Percentiles rank a stretch among this genome's conserved stretches.
Evolutionary conservation across 2,329 filamentous ascomycete species (phyloP).

Genomic region (Polytolypa hystricis): DNA sequence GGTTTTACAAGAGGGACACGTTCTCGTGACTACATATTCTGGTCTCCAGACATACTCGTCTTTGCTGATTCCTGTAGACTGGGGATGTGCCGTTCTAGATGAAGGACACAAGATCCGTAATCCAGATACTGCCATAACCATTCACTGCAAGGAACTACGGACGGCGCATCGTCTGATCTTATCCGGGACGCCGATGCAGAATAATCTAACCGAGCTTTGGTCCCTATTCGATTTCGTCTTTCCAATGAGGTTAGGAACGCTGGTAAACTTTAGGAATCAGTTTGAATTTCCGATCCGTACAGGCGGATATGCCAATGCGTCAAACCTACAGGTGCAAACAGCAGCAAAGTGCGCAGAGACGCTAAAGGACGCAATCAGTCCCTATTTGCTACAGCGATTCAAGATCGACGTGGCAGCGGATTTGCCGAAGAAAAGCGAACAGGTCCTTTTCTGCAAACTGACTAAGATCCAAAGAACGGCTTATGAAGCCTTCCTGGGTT

Average conservation of each 20-base stretch:
- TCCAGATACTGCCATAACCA: conserved; percentile 86
- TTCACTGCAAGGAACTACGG: conserved; percentile 85
- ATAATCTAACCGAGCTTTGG: conserved; percentile 91
- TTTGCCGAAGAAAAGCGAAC: conserved; percentile 88
- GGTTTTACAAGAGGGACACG: conserved; percentile 74
- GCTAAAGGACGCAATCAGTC: conserved; percentile 83
- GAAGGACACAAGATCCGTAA: conserved; percentile 98
- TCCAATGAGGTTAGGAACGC: conserved; percentile 84
- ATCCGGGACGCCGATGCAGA: conserved; percentile 95
- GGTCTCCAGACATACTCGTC: conserved; percentile 88
- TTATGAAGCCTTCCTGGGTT: conserved; percentile 71
- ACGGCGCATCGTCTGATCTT: conserved; percentile 86
- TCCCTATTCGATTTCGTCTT: conserved; percentile 97
- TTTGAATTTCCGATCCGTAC: conserved; percentile 91
- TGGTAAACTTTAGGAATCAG: conserved; percentile 79
- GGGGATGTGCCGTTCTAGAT: conserved; percentile 89
- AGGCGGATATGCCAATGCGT: conserved; percentile 90
- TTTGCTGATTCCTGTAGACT: conserved; percentile 68
- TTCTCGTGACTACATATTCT: conserved; percentile 90
- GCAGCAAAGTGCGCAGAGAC: conserved; percentile 90
- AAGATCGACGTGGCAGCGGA: conserved; percentile 92
- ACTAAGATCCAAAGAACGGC: conserved; percentile 66
- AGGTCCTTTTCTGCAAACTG: conserved; percentile 90
- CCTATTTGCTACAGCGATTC: conserved; percentile 82
- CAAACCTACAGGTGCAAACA: conserved; percentile 86